Base-by-base conservation (phyloP, 1,284 basidiomycete genomes). In the Heterobasidion occidentale region DNA sequence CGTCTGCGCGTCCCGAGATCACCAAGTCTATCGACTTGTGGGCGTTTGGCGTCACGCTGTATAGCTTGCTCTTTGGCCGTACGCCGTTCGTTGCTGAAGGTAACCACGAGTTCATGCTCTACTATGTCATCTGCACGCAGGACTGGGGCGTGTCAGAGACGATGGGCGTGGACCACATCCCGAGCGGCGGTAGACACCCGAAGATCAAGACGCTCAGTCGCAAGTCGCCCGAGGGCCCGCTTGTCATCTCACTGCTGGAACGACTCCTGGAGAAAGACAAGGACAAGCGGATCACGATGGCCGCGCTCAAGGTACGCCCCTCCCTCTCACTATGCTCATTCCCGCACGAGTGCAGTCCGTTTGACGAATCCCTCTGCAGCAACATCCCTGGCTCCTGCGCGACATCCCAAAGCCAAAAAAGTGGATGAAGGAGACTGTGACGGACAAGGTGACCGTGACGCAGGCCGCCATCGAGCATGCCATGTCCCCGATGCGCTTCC, bases 21-120 rank as follows among this genome's bases (percentile, higher is more conserved):
- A 96, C 94, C 42, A 94, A 96, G 68, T 89, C 94, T 5, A 97
- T 99, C 68, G 97, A 99, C 66, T 84, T 99, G n/a, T 99, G 96
- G 96, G 95, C 97, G 0, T 80, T 99, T 8, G 97, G 97, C n/a
- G 90, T 98, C 38, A 99, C 97, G 1, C 76, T 98, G 12, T 99
- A 94, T 73, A 97, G 94, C 66, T 80, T 99, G 48, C 79, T 98
- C 1, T 98, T 98, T 64, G 97, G 94, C 27, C 75, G 74, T 55
- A 80, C 86, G 7, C 92, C 92, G 1, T 94, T 67, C 80, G 81
- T 51, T 77, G 86, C 73, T 63, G 80, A 69, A 71, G 79, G 47
- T 74, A 81, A 58, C 77, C 81, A 63, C 62, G 92, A 95, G 72
- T 97, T 84, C 68, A 81, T 82, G 47, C 75, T 98, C 48, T 98